Base-by-base conservation (phyloP, 2,329 filamentous ascomycete genomes). In the Sclerotinia spermophila region DNA sequence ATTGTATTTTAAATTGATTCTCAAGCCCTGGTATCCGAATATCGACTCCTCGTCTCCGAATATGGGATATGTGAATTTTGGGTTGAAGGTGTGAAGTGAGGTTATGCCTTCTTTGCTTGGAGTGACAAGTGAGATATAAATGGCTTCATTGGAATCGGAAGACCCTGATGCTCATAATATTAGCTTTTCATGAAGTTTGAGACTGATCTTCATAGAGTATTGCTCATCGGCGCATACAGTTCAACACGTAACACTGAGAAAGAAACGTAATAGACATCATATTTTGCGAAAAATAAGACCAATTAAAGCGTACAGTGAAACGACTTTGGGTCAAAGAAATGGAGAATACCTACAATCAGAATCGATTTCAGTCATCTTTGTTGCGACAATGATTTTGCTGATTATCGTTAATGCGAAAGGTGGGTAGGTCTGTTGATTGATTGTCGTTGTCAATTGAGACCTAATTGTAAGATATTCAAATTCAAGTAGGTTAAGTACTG, bases 1-100 rank as follows among this genome's bases (percentile, higher is more conserved):
- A 78, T 88, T 83, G 76, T 84, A 90, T 73, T 88, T 88, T 69
- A 98, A 82, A 73, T 88, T 87, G 78, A 98, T 90, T 74, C 89
- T 88, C 69, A 97, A 86, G 68, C 89, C 89, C 79, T 93, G 90
- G 84, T 97, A 97, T 51, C 95, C 95, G 76, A 97, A 94, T 74
- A 98, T 95, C 42, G 86, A 87, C 81, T 99, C 94, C 13, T 96
- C 90, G n/a, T 98, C 91, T 77, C 93, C 93, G 76, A 98, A 97
- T 74, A 99, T 91, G 1, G 93, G 84, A 81, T 98, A 97, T 27
- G 95, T 97, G 80, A 94, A 96, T 78, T 88, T 87, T 0, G 96
- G 96, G 72, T 92, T 86, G 81, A 99, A 98, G 40, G 87, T 86
- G 38, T 87, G 85, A 75, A 90, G 82, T 44, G 85, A 86, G 76